phyloP scores from a whole-genome alignment of 1,284 basidiomycete genomes.

The Xerocomus nothofagi region DNA sequence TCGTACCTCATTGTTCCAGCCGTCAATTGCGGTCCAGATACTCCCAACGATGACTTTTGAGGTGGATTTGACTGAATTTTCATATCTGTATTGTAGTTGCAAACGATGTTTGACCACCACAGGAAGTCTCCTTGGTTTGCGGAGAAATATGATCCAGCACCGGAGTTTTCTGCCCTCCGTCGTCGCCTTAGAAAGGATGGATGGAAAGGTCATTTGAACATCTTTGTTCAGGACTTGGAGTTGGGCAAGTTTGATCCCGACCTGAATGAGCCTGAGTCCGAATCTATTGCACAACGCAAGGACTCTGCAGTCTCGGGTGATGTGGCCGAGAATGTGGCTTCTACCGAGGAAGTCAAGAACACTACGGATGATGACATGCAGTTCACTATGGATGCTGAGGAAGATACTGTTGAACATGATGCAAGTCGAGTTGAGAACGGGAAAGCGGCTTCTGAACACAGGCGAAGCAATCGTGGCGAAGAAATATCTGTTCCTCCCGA shows the following conservation, averaged over 20 bases:
- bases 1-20: slow-evolving; percentile 36
- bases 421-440: slow-evolving; percentile 59
- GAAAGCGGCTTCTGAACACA: slow-evolving; percentile 47
- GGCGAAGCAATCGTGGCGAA: slow-evolving; percentile 58
- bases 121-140: slow-evolving; percentile 91
- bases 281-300: slow-evolving; percentile 48
- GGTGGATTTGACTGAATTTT: slow-evolving; percentile 34
- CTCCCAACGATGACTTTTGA: slow-evolving; percentile 14
- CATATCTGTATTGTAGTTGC: slow-evolving; percentile 64
- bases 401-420: slow-evolving; percentile 64
- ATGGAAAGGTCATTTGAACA: slow-evolving; percentile 69
- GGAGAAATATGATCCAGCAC: slow-evolving; percentile 84
- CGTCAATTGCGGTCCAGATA: slow-evolving; percentile 15
- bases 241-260: slow-evolving; percentile 81
- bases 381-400: slow-evolving; percentile 67
- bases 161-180: slow-evolving; percentile 69
- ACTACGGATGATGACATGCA: slow-evolving; percentile 60
- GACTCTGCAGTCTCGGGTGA: slow-evolving; percentile 43
- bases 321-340: slow-evolving; percentile 31
- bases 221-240: slow-evolving; percentile 78
- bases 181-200: slow-evolving; percentile 77
- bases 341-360: slow-evolving; percentile 50
- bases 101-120: slow-evolving; percentile 90
- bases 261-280: slow-evolving; percentile 56
- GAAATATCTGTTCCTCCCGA: slow-evolving; percentile 76